phyloP scores from a whole-genome alignment of 148 eudicot species.

The Nepenthes gracilis region DNA sequence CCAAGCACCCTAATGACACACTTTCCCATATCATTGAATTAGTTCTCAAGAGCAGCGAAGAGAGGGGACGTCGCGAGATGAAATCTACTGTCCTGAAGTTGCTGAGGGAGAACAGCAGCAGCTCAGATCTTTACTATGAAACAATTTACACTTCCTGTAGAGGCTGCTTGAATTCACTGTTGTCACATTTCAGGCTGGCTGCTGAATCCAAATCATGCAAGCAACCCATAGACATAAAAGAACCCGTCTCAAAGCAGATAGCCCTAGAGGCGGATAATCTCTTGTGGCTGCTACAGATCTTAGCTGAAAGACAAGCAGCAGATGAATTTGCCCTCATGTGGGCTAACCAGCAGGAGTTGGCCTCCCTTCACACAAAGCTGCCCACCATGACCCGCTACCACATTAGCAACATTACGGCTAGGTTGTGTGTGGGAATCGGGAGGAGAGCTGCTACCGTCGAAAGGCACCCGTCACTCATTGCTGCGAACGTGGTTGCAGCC shows the following conservation, averaged over 20 bases:
- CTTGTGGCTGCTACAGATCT: constrained; percentile 78
- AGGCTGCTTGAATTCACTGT: constrained; percentile 38
- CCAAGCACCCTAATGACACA: constrained; percentile 66
- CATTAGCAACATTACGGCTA: constrained; percentile 61
- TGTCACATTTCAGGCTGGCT: constrained; percentile 43
- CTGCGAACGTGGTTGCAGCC: constrained; percentile 81
- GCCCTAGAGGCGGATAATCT: constrained; percentile 78
- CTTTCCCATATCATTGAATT: constrained; percentile 59
- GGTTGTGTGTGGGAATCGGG: constrained; percentile 87
- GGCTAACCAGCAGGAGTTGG: constrained; percentile 73
- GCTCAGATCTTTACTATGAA: constrained; percentile 43
- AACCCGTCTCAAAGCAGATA: constrained; percentile 41
- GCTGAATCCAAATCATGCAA: constrained; percentile 28
- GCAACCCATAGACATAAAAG: constrained; percentile 19
- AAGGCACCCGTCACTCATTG: constrained; percentile 57
- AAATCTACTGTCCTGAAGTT: constrained; percentile 77
- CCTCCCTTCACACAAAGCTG: constrained; percentile 44
- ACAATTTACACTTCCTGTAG: constrained; percentile 55
- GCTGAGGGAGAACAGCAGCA: constrained; percentile 47
- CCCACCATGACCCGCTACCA: constrained; percentile 51
- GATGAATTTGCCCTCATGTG: constrained; percentile 75
- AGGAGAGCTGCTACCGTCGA: constrained; percentile 77
- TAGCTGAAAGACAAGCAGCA: constrained; percentile 68
- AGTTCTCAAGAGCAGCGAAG: constrained; percentile 83
- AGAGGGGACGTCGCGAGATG: constrained; percentile 87